These are phyloP conservation scores for Bassia scoparia DNA, from an alignment of 148 eudicot genomes.

Conservation along the genomic window DNA sequence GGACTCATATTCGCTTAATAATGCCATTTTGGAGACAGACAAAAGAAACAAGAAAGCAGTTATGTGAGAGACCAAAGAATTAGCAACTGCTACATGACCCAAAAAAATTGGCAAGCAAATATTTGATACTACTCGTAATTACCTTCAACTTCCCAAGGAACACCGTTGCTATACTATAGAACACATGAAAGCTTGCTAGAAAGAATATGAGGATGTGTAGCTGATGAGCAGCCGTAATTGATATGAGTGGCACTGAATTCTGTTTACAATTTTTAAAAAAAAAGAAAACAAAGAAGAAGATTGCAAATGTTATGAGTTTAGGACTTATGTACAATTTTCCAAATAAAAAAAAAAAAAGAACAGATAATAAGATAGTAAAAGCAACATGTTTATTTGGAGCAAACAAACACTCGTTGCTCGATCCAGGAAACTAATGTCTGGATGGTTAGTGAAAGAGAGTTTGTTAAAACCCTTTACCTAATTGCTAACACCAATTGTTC, in stretches of 20 bases:
- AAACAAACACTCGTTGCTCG: too few species aligned
- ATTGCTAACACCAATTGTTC: too few species aligned
- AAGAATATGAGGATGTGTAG: slow-evolving; percentile 91
- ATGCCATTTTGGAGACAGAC: too few species aligned
- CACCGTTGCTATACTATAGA: slow-evolving; percentile 78
- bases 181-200: slow-evolving; percentile 77
- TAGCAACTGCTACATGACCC: too few species aligned
- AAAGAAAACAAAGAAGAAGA: too few species aligned
- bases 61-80: too few species aligned
- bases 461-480: too few species aligned
- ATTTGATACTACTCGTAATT: slow-evolving; percentile 11
- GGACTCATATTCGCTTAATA: too few species aligned
- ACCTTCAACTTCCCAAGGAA: slow-evolving; percentile 88
- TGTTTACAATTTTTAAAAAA: slow-evolving; percentile 14
- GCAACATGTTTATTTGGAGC: background rate
- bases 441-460: too few species aligned
- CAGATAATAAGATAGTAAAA: background rate
- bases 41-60: too few species aligned
- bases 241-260: slow-evolving; percentile 51
- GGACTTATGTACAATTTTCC: too few species aligned
- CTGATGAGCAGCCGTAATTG: slow-evolving; percentile 71
- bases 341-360: background rate
- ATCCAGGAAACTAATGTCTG: too few species aligned
- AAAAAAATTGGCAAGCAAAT: background rate
- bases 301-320: background rate